Evolutionary conservation across 257 asterid species (phyloP), one percentile per base, ranked within the genome.

Genomic region (Plantago ovata): DNA sequence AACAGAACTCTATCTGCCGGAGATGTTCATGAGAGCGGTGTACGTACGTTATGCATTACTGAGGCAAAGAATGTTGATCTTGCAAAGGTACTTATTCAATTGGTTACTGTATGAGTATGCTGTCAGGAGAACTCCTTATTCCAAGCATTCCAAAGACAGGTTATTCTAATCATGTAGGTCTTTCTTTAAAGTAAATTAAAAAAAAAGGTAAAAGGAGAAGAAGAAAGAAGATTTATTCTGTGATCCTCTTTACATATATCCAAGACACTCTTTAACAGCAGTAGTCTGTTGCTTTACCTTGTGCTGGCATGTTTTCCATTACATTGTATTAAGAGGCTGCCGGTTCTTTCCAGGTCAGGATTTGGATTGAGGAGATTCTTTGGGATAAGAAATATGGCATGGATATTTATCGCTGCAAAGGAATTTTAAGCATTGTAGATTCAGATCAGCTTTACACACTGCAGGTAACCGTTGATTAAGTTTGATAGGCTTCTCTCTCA

Each of bases 361-460:
- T 67, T 53, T 88, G 98, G 93, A 79, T 92, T 54, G 98, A 92
- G 73, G 98, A 92, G 65, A 73, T 92, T 61, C 94, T 92, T 50
- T 88, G 98, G 98, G 96, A 88, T 36, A 88, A 85, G 50, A 85
- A 84, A 69, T 69, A 85, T 58, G 87, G 73, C 75, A 92, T 92
- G 96, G 96, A 92, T 79, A 81, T 88, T 56, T 92, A 92, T 62
- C 89, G 98, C 18, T 85, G 98, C 79, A 92, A 88, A 72, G 98
- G 98, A 61, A 66, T 92, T 75, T 50, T 92, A 58, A 85, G 72
- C 49, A 78, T 81, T 23, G 64, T 16, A 45, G 73, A 88, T 68
- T 85, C 94, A 1, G 93, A 85, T 73, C 78, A 82, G 51, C 88
- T 92, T 33, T 75, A 81, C 60, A 92, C 96, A 53, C 74, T 92